These are phyloP conservation scores for Sergeia podlipaevii DNA, from an alignment of 208 protist species.

Conservation along the genomic window DNA sequence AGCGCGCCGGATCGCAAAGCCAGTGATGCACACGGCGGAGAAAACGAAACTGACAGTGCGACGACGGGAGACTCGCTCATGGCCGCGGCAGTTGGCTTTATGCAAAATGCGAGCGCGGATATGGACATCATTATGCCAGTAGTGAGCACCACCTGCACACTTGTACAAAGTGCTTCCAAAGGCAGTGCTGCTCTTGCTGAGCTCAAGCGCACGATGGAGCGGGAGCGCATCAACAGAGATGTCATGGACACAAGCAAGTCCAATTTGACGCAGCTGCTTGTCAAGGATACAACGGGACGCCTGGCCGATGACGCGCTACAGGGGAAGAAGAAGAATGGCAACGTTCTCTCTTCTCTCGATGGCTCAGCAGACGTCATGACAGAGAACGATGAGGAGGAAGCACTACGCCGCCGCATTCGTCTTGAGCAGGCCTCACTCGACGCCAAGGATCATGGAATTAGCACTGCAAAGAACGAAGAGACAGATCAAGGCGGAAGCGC, in stretches of 20 bases:
- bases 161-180: constrained; percentile 44
- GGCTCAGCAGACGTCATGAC: constrained; percentile 2
- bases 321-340: neutral
- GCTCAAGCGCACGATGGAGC: constrained; percentile 46
- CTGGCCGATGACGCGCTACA: neutral
- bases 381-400: constrained; percentile 12
- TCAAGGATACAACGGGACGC: constrained; percentile 32
- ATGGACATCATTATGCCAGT: constrained; percentile 76
- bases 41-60: neutral
- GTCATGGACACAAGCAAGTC: constrained; percentile 74
- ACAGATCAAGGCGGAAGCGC: neutral
- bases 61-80: constrained; percentile 4
- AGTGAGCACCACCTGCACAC: constrained; percentile 34
- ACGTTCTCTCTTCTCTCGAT: too few relatives aligned
- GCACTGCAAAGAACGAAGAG: neutral
- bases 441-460: neutral
- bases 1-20: neutral
- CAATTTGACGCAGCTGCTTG: constrained; percentile 44
- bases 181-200: constrained; percentile 53
- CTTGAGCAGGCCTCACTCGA: constrained; percentile 6
- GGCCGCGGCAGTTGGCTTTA: constrained; percentile 8
- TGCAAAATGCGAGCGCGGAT: constrained; percentile 15
- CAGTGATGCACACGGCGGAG: neutral
- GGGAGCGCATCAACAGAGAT: constrained; percentile 52
- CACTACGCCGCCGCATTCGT: constrained; percentile 9